Evolutionary conservation across 768 basidiomycete genomes (phyloP), one percentile per base, ranked within the genome.

Genomic region (Polyporus arcularius): DNA sequence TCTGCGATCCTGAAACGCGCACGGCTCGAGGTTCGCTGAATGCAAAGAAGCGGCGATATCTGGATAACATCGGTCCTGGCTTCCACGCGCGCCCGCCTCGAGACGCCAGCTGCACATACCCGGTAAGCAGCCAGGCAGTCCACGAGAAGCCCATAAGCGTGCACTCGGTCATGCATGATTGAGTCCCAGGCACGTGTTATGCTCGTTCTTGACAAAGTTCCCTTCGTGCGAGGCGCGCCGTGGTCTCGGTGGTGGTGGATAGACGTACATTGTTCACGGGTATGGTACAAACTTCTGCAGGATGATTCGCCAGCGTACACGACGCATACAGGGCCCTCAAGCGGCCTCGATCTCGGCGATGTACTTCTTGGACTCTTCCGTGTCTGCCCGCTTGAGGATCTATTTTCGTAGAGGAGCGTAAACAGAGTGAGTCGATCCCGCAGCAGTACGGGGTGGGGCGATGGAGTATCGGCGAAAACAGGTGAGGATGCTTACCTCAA

Each of bases 341-440:
- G 80, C 81, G 65, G 82, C 83, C 62, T 90, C 77, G 62, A 94
- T 81, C 68, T 88, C 82, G 6, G 73, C 78, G 64, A 89, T 75
- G 71, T 81, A 72, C 69, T 79, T 76, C 77, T 85, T 80, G 62
- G 83, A 75, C 18, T 83, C 82, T 11, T 82, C 82, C 64, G 82
- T 81, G 28, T 70, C 76, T 18, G 75, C 74, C 48, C 72, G 75
- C 54, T 82, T 75, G 69, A 93, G 83, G 68, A 89, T 73, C 90
- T 90, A 66, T 52, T 38, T 18, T 30, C 35, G 65, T 54, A 31
- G 55, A 43, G 50, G 55, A 55, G 48, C 58, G 61, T 10, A 4
- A 35, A 53, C 35, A 42, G 32, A 42, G 28, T 31, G 38, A 38
- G 42, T 56, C 45, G 55, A 49, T 49, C 32, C 46, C 38, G 38